Evolutionary conservation across 2,329 filamentous ascomycete genomes (phyloP), one percentile per base, ranked within the genome.

Genomic region (Scolecobasidium constrictum): DNA sequence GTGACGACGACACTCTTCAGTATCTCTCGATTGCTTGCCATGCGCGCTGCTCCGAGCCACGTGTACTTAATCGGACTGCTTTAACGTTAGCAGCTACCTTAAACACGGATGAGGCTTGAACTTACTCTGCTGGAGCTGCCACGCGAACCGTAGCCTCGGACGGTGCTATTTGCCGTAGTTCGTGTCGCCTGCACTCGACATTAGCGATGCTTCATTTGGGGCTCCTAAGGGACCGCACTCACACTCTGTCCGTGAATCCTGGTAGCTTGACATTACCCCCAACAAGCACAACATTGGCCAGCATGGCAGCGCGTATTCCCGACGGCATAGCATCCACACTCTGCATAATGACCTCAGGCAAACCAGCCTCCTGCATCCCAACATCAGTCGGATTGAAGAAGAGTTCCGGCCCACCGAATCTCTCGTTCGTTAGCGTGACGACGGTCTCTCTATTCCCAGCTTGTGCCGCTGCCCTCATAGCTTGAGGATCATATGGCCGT

Each of bases 331-430:
- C 70, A 6, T 76, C 72, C 12, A 98, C 63, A 11, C 81, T 84
- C 58, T 95, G 80, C 62, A 92, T 70, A 9, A 95, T 74, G n/a
- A 86, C 73, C 38, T 88, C 84, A 0, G 86, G 76, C 16, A 98
- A 69, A 0, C 92, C 92, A 1, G 82, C 78, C 53, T 94, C 85
- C 37, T 78, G 76, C 60, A 95, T 77, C 1, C 87, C 88, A 35
- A 94, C 80, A 61, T 96, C 90, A 3, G 74, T 72, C 0, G 92
- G 92, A 43, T 75, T 82, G 64, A 98, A 96, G 3, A 98, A 65
- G 4, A 96, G 70, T 58, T 98, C 92, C 0, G 92, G 90, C 0
- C 94, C 82, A 2, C 78, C 70, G 57, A 98, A 98, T 36, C 90
- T 77, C 64, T 98, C 92, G 60, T 95, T 96, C 4, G 86, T 81